Percentiles rank a stretch among this genome's conserved stretches.
Conservation (phyloP, 2,329 filamentous ascomycete species). For the Phoma sp. region DNA sequence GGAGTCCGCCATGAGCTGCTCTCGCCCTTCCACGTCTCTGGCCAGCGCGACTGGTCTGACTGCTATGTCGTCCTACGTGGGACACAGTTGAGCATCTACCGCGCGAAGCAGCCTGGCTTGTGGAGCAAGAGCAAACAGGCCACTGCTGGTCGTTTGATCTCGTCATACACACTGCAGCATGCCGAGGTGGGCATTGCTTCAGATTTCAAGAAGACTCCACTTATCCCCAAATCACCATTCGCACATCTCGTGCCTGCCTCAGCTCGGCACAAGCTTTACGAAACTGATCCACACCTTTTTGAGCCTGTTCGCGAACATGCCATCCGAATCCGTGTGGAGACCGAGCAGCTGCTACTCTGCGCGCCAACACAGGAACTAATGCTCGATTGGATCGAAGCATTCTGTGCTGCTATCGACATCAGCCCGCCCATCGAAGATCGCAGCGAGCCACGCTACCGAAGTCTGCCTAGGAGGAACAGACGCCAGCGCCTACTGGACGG, state of each 20-base stretch:
- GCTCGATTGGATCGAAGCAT: conserved; percentile 69
- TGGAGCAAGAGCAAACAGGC: conserved; percentile 57
- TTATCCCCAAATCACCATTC: conserved; percentile 53
- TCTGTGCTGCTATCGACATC: conserved; percentile 75
- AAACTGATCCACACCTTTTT: conserved; percentile 56
- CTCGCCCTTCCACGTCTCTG: conserved; percentile 66
- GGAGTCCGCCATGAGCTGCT: conserved; percentile 70
- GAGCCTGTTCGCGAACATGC: conserved; percentile 61
- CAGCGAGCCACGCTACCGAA: conserved; percentile 53
- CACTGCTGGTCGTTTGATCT: conserved; percentile 64
- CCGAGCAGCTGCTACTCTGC: conserved; percentile 74
- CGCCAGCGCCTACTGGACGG: conserved; percentile 47
- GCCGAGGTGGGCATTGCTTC: conserved; percentile 76
- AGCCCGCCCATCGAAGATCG: conserved; percentile 74
- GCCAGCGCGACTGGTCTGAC: conserved; percentile 68
- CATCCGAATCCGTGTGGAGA: conserved; percentile 74
- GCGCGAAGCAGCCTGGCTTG: conserved; percentile 61
- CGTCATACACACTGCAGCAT: conserved; percentile 74
- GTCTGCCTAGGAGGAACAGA: conserved; percentile 52
- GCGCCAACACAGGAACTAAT: conserved; percentile 69
- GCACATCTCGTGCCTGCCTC: conserved; percentile 52
- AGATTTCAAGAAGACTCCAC: conserved; percentile 68
- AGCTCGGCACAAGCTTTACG: conserved; percentile 49
- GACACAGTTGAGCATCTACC: conserved; percentile 70
- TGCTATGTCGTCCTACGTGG: conserved; percentile 70